Percentiles rank a stretch among this genome's conserved stretches.
phyloP scores from a whole-genome alignment of 2,329 filamentous ascomycete species.

The Blastomyces percursus region DNA sequence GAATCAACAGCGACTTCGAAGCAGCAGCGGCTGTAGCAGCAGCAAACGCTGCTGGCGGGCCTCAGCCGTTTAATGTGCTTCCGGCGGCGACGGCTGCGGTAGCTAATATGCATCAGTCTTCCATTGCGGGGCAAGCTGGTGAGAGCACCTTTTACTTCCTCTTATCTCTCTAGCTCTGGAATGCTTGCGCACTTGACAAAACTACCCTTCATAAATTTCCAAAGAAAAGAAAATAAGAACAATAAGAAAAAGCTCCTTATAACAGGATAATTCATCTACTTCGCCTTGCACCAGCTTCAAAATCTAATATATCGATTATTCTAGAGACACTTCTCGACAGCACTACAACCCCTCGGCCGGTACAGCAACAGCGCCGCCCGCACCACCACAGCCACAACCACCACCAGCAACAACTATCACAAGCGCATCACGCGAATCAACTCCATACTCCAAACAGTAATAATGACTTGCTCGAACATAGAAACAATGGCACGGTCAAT shows the following conservation, averaged over 20 bases:
- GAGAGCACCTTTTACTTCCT: not conserved
- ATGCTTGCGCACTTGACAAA: too few relatives aligned
- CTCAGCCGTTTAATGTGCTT: not conserved
- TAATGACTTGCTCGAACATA: conserved; percentile 8
- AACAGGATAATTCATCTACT: not conserved
- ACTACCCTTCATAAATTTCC: not conserved
- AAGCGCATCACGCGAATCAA: conserved; percentile 5
- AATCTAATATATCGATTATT: not conserved
- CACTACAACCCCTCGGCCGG: not conserved
- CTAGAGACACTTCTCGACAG: not conserved
- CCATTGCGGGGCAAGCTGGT: not conserved
- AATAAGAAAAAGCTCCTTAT: not conserved
- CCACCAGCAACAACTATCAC: conserved; percentile 10
- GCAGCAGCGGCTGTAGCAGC: conserved; percentile 1
- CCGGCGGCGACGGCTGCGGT: not conserved
- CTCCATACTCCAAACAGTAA: conserved; percentile 7
- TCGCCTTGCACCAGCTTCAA: too few relatives aligned
- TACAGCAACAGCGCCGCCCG: not conserved
- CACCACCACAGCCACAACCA: not conserved
- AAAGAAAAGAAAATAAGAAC: not conserved
- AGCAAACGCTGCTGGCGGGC: not conserved
- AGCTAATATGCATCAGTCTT: not conserved
- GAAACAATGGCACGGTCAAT: conserved; percentile 14
- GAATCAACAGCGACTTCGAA: not conserved
- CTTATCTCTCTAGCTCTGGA: not conserved